A percentile compares a stretch with the other conserved stretches of the same genome.
phyloP scores from a whole-genome alignment of 1,284 basidiomycete species.

The Ceratobasidium sp. region DNA sequence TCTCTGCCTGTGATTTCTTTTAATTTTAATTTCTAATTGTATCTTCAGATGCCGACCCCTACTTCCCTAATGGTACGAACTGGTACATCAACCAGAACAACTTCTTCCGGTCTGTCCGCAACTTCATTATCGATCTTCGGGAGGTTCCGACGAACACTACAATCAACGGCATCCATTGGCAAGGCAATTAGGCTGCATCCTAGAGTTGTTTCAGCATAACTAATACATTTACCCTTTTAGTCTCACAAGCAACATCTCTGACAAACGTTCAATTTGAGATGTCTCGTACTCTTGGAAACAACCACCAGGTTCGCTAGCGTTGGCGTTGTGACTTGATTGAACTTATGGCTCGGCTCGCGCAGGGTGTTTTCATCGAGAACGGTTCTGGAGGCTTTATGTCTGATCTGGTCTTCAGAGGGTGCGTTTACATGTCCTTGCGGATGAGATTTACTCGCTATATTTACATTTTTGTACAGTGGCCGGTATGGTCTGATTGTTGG shows the following conservation, averaged over 20 bases:
- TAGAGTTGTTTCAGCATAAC: neutral
- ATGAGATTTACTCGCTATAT: neutral
- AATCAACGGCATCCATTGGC: conserved; percentile 47
- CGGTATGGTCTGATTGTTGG: conserved; percentile 74
- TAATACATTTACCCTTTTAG: neutral
- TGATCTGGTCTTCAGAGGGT: conserved; percentile 74
- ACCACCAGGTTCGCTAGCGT: conserved; percentile 34
- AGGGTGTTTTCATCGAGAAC: conserved; percentile 66
- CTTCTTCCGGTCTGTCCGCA: conserved; percentile 69
- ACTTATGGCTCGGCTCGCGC: neutral
- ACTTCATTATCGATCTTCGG: conserved; percentile 68
- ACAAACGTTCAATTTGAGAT: conserved; percentile 46
- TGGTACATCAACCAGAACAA: conserved; percentile 73
- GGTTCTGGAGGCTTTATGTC: conserved; percentile 79
- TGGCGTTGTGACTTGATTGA: neutral
- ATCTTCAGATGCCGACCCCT: conserved; percentile 69
- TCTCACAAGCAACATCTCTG: conserved; percentile 48
- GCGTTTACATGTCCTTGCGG: conserved; percentile 44
- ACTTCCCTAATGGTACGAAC: conserved; percentile 66
- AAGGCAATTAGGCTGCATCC: conserved; percentile 19
- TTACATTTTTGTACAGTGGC: conserved; percentile 50
- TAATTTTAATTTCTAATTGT: neutral
- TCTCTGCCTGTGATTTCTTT: neutral
- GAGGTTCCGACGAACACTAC: conserved; percentile 19
- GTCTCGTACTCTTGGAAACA: conserved; percentile 35